Conservation (phyloP, 116 monocot genomes). For the Zostera marina region DNA sequence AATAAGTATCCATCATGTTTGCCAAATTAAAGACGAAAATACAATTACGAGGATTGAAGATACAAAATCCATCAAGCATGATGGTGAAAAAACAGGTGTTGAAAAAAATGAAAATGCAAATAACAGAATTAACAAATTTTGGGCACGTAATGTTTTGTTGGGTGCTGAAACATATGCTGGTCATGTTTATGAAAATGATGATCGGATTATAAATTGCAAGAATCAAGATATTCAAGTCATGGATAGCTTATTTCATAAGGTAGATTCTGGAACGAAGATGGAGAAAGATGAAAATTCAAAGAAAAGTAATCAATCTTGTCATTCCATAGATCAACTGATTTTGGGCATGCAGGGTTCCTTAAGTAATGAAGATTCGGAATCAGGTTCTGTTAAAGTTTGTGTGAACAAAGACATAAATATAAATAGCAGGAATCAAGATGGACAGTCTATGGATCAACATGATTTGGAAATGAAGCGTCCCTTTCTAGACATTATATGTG, state of each 20-base stretch:
- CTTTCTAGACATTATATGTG: not conserved
- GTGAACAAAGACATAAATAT: not conserved
- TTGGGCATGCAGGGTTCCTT: not conserved
- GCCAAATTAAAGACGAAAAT: not conserved
- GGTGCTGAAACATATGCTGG: not conserved
- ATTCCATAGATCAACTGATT: not conserved
- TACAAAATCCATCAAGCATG: not conserved
- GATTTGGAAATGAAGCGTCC: not conserved
- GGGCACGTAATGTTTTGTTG: not conserved
- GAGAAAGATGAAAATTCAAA: not conserved
- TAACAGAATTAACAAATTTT: not conserved
- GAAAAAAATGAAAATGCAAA: too few species aligned
- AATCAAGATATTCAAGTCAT: not conserved
- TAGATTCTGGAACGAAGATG: too few species aligned
- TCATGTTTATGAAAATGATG: not conserved
- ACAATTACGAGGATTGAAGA: not conserved
- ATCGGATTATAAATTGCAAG: not conserved
- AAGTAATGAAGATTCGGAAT: not conserved
- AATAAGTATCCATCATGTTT: not conserved
- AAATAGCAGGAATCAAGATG: conserved; percentile 1
- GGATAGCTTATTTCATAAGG: not conserved
- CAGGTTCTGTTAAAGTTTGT: not conserved
- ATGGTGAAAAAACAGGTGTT: too few species aligned
- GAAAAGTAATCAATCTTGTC: too few species aligned
- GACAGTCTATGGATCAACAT: not conserved